Conservation (phyloP, 2,329 filamentous ascomycete species). For the Parascedosporium putredinis region DNA sequence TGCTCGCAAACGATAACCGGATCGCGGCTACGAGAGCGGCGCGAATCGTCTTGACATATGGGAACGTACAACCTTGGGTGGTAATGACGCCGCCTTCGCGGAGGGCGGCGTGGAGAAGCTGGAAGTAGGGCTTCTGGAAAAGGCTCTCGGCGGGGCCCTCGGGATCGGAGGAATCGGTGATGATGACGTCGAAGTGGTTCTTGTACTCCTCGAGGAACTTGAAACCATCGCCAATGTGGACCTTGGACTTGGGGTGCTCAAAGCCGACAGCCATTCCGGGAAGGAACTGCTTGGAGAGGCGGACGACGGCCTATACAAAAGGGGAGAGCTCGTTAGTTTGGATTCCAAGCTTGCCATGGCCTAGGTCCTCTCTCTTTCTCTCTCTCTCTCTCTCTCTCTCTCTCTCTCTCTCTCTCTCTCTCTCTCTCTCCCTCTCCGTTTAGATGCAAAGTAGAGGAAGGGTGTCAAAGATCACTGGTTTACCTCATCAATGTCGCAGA, state of each 20-base stretch:
- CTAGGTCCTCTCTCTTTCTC: no score
- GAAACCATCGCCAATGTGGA: slow-evolving; percentile 94
- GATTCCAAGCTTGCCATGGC: background rate
- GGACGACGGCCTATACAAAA: slow-evolving; percentile 91
- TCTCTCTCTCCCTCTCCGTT: no score
- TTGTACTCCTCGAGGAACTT: slow-evolving; percentile 96
- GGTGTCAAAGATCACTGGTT: no score
- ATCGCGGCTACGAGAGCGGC: slow-evolving; percentile 3
- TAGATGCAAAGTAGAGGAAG: slow-evolving; percentile 5
- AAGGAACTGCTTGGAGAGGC: slow-evolving; percentile 95
- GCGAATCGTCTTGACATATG: slow-evolving; percentile 33
- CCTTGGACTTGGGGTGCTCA: slow-evolving; percentile 85
- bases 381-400: no score
- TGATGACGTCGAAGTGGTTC: slow-evolving; percentile 98
- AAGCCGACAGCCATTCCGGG: slow-evolving; percentile 89
- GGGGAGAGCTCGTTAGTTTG: slow-evolving; percentile 5
- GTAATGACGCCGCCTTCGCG: slow-evolving; percentile 95
- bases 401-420: no score
- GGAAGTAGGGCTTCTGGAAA: slow-evolving; percentile 98
- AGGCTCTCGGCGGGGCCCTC: slow-evolving; percentile 92
- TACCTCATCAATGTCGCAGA: slow-evolving; percentile 97
- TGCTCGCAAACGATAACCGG: background rate
- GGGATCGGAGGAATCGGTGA: slow-evolving; percentile 96
- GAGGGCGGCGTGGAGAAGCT: slow-evolving; percentile 82
- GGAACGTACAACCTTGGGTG: slow-evolving; percentile 99